Conservation (phyloP, 1,139 yeast species). For the Hyphopichia khmerensis region DNA sequence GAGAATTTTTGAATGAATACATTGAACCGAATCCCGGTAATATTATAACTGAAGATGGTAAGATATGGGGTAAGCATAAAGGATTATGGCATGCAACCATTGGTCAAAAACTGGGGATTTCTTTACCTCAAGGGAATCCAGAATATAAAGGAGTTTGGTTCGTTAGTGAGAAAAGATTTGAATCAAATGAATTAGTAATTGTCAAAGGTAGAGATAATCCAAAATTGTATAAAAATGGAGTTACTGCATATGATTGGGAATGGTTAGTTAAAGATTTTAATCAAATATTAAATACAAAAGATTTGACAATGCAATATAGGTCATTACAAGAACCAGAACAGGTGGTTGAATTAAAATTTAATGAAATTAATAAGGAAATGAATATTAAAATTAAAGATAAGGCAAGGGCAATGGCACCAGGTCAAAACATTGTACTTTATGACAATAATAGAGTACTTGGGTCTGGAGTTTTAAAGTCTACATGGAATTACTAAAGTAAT, state of each 20-base stretch:
- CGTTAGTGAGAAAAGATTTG: conserved; percentile 66
- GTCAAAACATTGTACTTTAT: conserved; percentile 81
- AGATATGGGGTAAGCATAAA: conserved; percentile 73
- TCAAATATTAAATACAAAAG: conserved; percentile 12
- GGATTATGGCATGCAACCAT: conserved; percentile 95
- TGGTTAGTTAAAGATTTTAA: conserved; percentile 40
- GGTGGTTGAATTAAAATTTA: conserved; percentile 13
- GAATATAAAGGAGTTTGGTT: conserved; percentile 79
- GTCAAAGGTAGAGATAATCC: conserved; percentile 72
- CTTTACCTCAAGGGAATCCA: conserved; percentile 88
- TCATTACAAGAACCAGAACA: conserved; percentile 63
- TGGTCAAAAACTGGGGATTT: conserved; percentile 78
- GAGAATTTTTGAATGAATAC: conserved; percentile 74
- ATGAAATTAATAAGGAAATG: conserved; percentile 10
- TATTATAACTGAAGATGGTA: conserved; percentile 70
- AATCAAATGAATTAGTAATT: conserved; percentile 71
- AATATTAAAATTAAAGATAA: conserved; percentile 36
- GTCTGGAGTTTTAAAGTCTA: conserved; percentile 47
- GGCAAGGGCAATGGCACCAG: conserved; percentile 83
- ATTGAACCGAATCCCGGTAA: conserved; percentile 73
- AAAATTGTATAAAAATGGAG: conserved; percentile 47
- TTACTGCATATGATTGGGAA: conserved; percentile 47
- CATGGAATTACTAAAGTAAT: background rate
- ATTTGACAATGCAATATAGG: conserved; percentile 58
- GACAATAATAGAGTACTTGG: conserved; percentile 70